phyloP scores from a whole-genome alignment of 148 eudicot genomes.

The Cornus kousa region DNA sequence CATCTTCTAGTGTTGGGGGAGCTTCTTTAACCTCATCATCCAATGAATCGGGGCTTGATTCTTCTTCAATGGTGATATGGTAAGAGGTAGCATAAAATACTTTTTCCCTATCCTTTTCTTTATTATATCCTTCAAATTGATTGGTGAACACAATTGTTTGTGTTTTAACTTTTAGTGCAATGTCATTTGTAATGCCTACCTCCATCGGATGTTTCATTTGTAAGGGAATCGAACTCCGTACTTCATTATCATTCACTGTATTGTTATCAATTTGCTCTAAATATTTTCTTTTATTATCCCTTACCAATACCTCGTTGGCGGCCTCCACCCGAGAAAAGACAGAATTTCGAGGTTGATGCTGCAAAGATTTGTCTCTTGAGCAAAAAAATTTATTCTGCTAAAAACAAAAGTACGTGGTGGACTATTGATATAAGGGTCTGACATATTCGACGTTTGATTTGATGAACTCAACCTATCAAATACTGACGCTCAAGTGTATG shows the following conservation, averaged over 20 bases:
- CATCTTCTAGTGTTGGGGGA: not conserved
- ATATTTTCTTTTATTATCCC: no score
- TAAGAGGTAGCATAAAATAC: not conserved
- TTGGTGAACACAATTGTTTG: not conserved
- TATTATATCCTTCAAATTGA: not conserved
- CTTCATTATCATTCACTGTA: not conserved
- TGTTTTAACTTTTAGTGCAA: not conserved
- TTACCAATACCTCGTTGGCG: no score
- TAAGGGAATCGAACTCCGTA: not conserved
- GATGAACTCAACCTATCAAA: no score
- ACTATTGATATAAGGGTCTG: no score
- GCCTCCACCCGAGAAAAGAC: not conserved
- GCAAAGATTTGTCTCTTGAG: no score
- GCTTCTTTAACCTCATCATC: not conserved
- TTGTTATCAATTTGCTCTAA: not conserved
- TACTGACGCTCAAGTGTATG: no score
- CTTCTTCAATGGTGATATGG: not conserved
- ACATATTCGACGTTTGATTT: no score
- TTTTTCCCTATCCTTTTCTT: no score
- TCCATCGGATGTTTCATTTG: not conserved
- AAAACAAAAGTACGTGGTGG: no score
- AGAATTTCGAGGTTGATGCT: not conserved
- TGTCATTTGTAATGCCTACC: not conserved
- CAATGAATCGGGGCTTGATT: no score
- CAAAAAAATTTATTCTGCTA: no score